Evolutionary conservation across 106 monocot genomes (phyloP).

Genomic region (Posidonia australis): DNA sequence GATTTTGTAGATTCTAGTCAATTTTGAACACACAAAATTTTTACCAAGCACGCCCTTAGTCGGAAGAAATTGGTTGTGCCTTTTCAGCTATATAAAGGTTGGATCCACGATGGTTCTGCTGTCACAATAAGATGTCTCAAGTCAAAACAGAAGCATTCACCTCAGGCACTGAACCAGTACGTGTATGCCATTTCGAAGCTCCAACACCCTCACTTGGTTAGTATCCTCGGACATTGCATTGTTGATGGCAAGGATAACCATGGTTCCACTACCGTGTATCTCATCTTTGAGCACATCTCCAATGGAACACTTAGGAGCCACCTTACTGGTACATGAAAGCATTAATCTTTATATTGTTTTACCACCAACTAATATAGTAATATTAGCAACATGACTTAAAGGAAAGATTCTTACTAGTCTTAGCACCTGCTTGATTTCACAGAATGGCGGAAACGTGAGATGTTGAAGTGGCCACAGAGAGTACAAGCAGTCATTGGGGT

Average conservation of each 20-base stretch:
- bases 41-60: too few species aligned
- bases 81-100: constrained; percentile 54
- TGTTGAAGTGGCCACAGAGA: constrained; percentile 93
- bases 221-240: constrained; percentile 78
- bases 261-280: constrained; percentile 21
- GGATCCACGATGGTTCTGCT: constrained; percentile 50
- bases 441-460: constrained; percentile 84
- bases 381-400: background rate
- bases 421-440: background rate
- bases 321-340: constrained; percentile 50
- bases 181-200: constrained; percentile 72
- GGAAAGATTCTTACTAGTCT: background rate
- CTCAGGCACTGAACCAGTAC: constrained; percentile 46
- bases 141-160: constrained; percentile 48
- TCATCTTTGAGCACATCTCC: constrained; percentile 50
- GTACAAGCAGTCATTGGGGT: constrained; percentile 68
- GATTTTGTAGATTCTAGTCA: too few species aligned
- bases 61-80: background rate
- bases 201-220: constrained; percentile 73
- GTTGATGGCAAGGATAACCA: constrained; percentile 20
- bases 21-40: too few species aligned
- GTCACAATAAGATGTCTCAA: constrained; percentile 52
- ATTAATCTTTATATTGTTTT: background rate
- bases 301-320: constrained; percentile 85
- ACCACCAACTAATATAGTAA: background rate